Conservation (phyloP, 1,284 basidiomycete genomes). For the Kwoniella shivajii region DNA sequence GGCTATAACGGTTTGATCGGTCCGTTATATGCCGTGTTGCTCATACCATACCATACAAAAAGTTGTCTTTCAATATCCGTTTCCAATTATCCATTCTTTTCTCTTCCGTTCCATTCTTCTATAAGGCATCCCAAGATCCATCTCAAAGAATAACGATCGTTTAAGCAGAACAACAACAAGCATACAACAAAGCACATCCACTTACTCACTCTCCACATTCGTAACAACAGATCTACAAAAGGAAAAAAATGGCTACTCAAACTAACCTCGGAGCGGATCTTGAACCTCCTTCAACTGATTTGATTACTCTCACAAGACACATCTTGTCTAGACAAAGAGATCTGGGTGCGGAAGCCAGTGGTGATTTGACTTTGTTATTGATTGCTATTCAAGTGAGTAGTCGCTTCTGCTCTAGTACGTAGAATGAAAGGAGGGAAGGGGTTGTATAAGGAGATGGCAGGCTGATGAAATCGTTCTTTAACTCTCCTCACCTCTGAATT, state of each 20-base stretch:
- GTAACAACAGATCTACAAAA: neutral
- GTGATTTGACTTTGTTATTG: conserved; percentile 91
- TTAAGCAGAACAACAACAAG: neutral
- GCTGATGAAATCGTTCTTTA: too few relatives aligned
- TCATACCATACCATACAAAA: too few relatives aligned
- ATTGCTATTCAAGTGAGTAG: conserved; percentile 89
- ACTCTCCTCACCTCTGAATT: neutral
- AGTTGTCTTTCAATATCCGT: too few relatives aligned
- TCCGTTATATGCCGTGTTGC: too few relatives aligned
- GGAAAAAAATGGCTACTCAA: conserved; percentile 21
- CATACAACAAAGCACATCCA: neutral
- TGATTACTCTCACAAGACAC: conserved; percentile 90
- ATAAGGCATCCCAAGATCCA: too few relatives aligned
- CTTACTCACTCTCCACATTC: neutral
- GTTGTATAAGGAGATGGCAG: neutral
- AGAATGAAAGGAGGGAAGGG: neutral
- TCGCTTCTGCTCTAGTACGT: neutral
- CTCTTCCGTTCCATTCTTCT: neutral
- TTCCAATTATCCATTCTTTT: too few relatives aligned
- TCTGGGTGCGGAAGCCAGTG: conserved; percentile 76
- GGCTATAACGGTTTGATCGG: too few relatives aligned
- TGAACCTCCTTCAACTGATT: conserved; percentile 75
- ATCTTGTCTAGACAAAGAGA: conserved; percentile 80
- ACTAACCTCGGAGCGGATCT: conserved; percentile 53
- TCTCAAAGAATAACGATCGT: neutral